Evolutionary conservation across 441 rosid genomes (phyloP).

Genomic region (Arabidopsis lyrata): DNA sequence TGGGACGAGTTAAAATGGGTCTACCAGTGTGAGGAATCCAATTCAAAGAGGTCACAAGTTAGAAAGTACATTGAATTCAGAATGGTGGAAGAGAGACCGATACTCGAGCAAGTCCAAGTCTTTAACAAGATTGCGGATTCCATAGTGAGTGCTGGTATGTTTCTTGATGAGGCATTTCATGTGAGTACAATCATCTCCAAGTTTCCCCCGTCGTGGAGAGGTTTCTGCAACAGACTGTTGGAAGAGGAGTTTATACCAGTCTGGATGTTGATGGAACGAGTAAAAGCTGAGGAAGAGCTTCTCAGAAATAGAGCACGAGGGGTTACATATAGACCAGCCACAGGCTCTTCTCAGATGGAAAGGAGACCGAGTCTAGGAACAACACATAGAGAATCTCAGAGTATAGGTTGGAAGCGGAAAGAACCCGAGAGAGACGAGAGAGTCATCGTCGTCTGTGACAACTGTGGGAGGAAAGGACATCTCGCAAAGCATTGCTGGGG

Average conservation of each 20-base stretch:
- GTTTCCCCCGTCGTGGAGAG: slow-evolving; percentile 87
- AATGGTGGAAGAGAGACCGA: slow-evolving; percentile 66
- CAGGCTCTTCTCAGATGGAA: slow-evolving; percentile 42
- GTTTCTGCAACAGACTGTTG: slow-evolving; percentile 64
- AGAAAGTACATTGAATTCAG: slow-evolving; percentile 79
- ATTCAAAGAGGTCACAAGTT: slow-evolving; percentile 70
- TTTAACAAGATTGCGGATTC: slow-evolving; percentile 76
- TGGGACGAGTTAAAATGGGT: slow-evolving; percentile 81
- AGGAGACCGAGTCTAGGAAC: slow-evolving; percentile 50
- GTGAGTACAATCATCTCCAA: slow-evolving; percentile 73
- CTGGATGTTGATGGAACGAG: slow-evolving; percentile 62
- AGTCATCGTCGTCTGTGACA: slow-evolving; percentile 47
- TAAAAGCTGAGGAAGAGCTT: slow-evolving; percentile 64
- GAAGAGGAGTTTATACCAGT: slow-evolving; percentile 63
- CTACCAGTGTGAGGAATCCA: slow-evolving; percentile 68
- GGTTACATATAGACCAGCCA: slow-evolving; percentile 38
- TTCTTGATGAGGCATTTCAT: slow-evolving; percentile 76
- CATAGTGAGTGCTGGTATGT: slow-evolving; percentile 65
- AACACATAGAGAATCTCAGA: slow-evolving; percentile 47
- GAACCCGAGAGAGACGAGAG: slow-evolving; percentile 57
- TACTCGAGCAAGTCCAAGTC: slow-evolving; percentile 66
- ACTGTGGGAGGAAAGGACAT: slow-evolving; percentile 79
- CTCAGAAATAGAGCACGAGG: slow-evolving; percentile 43
- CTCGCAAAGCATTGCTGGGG: slow-evolving; percentile 52
- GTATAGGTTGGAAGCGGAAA: slow-evolving; percentile 53